phyloP scores from a whole-genome alignment of 2,329 filamentous ascomycete species.

The Mollisiaceae sp. region DNA sequence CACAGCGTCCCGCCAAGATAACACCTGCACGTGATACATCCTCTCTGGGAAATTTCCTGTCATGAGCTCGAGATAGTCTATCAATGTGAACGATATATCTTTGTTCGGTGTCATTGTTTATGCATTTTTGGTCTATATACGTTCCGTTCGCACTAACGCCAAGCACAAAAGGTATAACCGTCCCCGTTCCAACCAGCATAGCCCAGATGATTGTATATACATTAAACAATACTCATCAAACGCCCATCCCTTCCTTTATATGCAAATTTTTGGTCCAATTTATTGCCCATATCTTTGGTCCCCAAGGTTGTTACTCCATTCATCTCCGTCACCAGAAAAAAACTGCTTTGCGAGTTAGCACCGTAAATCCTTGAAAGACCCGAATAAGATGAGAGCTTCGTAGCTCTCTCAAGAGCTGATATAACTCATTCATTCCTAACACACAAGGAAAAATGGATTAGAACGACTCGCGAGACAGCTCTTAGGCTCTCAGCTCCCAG shows the following conservation, averaged over 20 bases:
- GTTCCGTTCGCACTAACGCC: not conserved
- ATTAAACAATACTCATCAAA: not conserved
- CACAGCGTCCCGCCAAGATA: slow-evolving; percentile 8
- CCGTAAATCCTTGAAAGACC: too few relatives aligned
- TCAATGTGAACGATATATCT: not conserved
- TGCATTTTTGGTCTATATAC: slow-evolving; percentile 10
- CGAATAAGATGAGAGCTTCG: too few relatives aligned
- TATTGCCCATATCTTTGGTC: slow-evolving; percentile 27
- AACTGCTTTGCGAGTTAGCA: slow-evolving; percentile 15
- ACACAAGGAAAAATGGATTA: too few relatives aligned
- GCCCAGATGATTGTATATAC: not conserved
- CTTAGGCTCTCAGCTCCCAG: too few relatives aligned
- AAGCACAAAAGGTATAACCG: slow-evolving; percentile 5
- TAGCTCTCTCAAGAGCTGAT: too few relatives aligned
- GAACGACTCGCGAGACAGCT: too few relatives aligned
- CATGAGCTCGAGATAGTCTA: not conserved
- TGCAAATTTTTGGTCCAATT: not conserved
- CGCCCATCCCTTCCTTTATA: not conserved
- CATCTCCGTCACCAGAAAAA: slow-evolving; percentile 35
- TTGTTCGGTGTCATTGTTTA: not conserved
- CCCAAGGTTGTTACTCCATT: slow-evolving; percentile 34
- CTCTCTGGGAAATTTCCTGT: not conserved
- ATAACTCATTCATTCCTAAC: too few relatives aligned
- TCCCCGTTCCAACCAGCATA: not conserved
- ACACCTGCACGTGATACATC: slow-evolving; percentile 1